These are phyloP conservation scores for Fomitopsis palustris DNA, from an alignment of 1,284 basidiomycete genomes.

Conservation along the genomic window DNA sequence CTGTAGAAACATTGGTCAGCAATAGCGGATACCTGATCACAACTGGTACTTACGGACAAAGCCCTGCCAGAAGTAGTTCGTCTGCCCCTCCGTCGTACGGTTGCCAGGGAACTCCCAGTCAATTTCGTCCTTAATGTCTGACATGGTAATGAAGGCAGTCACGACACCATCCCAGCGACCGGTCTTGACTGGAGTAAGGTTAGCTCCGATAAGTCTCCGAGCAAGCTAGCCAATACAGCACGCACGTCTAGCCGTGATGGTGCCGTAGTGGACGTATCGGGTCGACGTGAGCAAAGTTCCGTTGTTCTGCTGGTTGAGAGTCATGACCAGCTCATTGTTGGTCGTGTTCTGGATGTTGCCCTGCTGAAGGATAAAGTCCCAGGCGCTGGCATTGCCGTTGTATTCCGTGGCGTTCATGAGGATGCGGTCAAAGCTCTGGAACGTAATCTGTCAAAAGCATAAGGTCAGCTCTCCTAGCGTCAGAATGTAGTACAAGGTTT, in stretches of 20 bases:
- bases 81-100: constrained; percentile 61
- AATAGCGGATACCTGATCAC: not conserved
- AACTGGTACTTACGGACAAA: constrained; percentile 54
- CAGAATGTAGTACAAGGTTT: no score
- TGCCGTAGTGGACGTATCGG: constrained; percentile 79
- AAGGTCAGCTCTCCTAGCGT: no score
- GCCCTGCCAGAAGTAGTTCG: constrained; percentile 80
- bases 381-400: constrained; percentile 69
- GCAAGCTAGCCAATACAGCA: constrained; percentile 15
- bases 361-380: constrained; percentile 71
- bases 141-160: constrained; percentile 85
- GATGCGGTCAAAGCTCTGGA: constrained; percentile 65
- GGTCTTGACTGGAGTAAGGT: constrained; percentile 52
- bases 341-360: constrained; percentile 63
- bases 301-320: constrained; percentile 63
- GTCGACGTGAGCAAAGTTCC: constrained; percentile 80
- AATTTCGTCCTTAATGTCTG: constrained; percentile 81
- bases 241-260: constrained; percentile 64
- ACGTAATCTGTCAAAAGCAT: constrained; percentile 44
- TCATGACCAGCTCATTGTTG: constrained; percentile 59
- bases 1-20: constrained; percentile 21
- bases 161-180: constrained; percentile 74
- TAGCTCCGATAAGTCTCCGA: not conserved
- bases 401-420: constrained; percentile 61
- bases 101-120: constrained; percentile 81